Evolutionary conservation across 371 early-diverging fungal species (phyloP).

Genomic region (Capniomyces stellatus): DNA sequence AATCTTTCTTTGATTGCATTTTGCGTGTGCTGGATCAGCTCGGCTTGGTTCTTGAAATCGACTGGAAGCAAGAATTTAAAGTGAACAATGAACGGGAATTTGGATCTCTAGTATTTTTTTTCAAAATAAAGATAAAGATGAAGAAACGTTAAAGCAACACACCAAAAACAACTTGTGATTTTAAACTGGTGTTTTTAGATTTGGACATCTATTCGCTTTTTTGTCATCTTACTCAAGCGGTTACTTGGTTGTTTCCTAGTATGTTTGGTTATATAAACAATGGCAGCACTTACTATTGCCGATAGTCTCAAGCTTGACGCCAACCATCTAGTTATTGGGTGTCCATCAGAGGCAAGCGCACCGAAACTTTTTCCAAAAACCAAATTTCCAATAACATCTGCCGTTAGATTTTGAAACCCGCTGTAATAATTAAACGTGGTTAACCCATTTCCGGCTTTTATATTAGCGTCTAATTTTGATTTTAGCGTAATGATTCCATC

Average conservation of each 20-base stretch:
- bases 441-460: neutral
- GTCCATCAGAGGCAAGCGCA: neutral
- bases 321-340: neutral
- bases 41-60: neutral
- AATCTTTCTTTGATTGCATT: neutral
- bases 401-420: constrained; percentile 8
- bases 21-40: neutral
- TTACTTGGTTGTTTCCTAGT: too few species aligned
- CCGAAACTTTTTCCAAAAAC: constrained; percentile 15
- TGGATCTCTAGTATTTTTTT: neutral
- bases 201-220: too few species aligned
- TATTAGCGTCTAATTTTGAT: neutral
- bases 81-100: neutral
- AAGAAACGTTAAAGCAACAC: neutral
- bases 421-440: constrained; percentile 12
- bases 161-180: neutral
- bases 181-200: neutral
- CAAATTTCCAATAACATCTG: constrained; percentile 17
- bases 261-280: neutral
- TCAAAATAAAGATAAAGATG: neutral
- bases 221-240: too few species aligned
- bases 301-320: neutral
- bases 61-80: neutral
- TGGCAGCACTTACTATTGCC: neutral
- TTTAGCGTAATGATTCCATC: neutral